Conservation (phyloP, 1,284 basidiomycete genomes). For the Gymnopus androsaceus region DNA sequence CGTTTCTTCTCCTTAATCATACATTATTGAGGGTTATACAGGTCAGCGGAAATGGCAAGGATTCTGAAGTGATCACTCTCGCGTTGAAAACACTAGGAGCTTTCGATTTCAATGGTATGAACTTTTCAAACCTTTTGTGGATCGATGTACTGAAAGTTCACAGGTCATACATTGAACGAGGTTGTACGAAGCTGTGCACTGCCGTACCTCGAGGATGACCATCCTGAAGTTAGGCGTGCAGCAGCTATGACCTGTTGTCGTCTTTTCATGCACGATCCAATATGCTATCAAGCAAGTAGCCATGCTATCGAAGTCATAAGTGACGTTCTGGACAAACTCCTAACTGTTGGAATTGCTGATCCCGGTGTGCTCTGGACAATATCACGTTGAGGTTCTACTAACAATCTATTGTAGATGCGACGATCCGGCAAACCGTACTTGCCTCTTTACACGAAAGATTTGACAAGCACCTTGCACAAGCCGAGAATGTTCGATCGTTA, state of each 20-base stretch:
- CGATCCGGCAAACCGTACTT: constrained; percentile 88
- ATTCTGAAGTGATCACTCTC: constrained; percentile 78
- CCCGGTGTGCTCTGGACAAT: constrained; percentile 68
- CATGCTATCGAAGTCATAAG: constrained; percentile 98
- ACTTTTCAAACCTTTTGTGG: not conserved
- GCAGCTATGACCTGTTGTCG: constrained; percentile 93
- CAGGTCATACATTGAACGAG: constrained; percentile 93
- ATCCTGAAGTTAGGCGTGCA: constrained; percentile 84
- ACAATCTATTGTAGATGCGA: constrained; percentile 55
- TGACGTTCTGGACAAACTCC: constrained; percentile 94
- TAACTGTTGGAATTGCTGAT: constrained; percentile 97
- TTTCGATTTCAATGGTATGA: constrained; percentile 91
- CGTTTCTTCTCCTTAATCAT: constrained; percentile 1
- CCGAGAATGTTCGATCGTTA: constrained; percentile 94
- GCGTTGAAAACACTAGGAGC: constrained; percentile 88
- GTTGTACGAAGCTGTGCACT: constrained; percentile 93
- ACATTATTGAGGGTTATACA: constrained; percentile 21
- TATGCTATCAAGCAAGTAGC: constrained; percentile 94
- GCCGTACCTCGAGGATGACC: constrained; percentile 94
- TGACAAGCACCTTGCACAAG: constrained; percentile 97
- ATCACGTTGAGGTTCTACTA: constrained; percentile 1
- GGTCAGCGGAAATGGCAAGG: constrained; percentile 55
- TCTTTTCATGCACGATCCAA: constrained; percentile 93
- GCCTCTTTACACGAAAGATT: constrained; percentile 91
- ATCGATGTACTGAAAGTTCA: constrained; percentile 18